phyloP scores from a whole-genome alignment of 176 grass and related monocot species.

The Oryza meyeriana region DNA sequence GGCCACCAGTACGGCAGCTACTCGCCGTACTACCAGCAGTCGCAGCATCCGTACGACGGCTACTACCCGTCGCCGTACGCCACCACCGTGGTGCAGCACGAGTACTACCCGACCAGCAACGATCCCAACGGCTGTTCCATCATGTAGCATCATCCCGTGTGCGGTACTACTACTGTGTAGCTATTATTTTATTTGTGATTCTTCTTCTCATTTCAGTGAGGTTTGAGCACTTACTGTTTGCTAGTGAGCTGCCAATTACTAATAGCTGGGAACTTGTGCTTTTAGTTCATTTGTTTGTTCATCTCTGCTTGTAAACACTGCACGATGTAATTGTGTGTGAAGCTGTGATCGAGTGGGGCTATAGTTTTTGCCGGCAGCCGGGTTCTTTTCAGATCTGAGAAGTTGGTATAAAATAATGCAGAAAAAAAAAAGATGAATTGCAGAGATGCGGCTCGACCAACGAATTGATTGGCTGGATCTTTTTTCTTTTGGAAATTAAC shows the following conservation, averaged over 20 bases:
- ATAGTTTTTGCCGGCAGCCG: background rate
- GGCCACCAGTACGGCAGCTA: background rate
- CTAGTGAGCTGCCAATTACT: background rate
- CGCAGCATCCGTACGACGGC: background rate
- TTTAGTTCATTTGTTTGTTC: background rate
- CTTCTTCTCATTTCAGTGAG: background rate
- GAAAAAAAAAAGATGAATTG: no score
- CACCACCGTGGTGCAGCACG: background rate
- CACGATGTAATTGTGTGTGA: background rate
- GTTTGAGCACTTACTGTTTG: background rate
- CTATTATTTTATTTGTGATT: background rate
- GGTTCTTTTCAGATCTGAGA: background rate
- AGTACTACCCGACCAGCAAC: conserved; percentile 13
- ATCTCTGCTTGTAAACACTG: background rate
- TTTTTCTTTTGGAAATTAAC: background rate
- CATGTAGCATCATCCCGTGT: conserved; percentile 21
- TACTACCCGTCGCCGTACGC: background rate
- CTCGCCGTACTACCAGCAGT: background rate
- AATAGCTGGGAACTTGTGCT: background rate
- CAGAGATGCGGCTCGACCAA: background rate
- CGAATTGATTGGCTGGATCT: background rate
- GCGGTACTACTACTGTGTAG: no score
- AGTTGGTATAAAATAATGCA: background rate
- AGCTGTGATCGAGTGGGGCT: background rate
- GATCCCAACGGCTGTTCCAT: conserved; percentile 27